Conservation (phyloP, 164 flowering plant genomes). For the Tetrastigma voinierianum region DNA sequence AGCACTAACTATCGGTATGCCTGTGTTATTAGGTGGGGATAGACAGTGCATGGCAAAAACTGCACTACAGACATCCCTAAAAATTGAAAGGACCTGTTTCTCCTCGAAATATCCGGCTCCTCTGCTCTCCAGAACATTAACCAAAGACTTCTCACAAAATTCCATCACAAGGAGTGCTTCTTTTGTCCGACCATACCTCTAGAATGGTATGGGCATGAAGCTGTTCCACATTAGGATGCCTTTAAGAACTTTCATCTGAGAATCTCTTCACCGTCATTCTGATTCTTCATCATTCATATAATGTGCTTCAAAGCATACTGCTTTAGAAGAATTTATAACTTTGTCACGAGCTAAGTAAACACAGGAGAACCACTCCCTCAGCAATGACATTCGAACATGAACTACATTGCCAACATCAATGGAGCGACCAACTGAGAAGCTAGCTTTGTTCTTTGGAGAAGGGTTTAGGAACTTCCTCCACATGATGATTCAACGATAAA, state of each 20-base stretch:
- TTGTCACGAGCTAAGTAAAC: conserved; percentile 91
- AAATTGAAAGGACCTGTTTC: conserved; percentile 68
- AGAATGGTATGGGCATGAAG: conserved; percentile 63
- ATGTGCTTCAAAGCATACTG: conserved; percentile 96
- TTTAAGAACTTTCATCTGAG: conserved; percentile 74
- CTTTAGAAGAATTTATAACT: conserved; percentile 52
- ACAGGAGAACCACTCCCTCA: conserved; percentile 95
- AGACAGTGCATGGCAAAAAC: conserved; percentile 97
- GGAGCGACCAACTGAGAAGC: conserved; percentile 83
- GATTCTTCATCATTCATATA: conserved; percentile 90
- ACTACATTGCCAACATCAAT: conserved; percentile 78
- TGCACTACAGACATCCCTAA: conserved; percentile 96
- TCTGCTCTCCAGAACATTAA: conserved; percentile 83
- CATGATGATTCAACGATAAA: conserved; percentile 38
- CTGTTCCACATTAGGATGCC: conserved; percentile 87
- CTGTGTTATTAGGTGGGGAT: conserved; percentile 92
- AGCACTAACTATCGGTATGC: conserved; percentile 23
- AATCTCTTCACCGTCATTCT: conserved; percentile 73
- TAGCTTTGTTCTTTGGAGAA: conserved; percentile 85
- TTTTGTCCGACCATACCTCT: conserved; percentile 87
- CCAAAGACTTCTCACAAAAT: conserved; percentile 90
- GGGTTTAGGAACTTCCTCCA: conserved; percentile 94
- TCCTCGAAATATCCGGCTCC: conserved; percentile 93
- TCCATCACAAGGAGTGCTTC: conserved; percentile 96
- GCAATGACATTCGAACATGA: conserved; percentile 80